Evolutionary conservation across 306 rosid species (phyloP).

Genomic region (Quercus mongolica): DNA sequence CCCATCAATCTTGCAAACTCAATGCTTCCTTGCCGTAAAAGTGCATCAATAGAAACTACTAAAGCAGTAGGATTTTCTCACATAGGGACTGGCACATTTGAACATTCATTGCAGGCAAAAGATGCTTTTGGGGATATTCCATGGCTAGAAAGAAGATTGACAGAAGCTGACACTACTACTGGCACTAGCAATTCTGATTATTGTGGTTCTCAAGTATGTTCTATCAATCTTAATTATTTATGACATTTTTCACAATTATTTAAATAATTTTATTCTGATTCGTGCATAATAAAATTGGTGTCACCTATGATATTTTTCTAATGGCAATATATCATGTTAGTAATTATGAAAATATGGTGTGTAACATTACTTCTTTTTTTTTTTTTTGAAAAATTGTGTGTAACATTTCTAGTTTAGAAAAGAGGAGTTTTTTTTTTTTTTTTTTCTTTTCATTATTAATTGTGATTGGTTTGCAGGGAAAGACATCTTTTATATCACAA

Average conservation of each 20-base stretch:
- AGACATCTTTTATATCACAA: conserved; percentile 43
- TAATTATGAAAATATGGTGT: no score
- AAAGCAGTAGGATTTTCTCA: conserved; percentile 19
- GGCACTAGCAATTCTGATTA: background rate
- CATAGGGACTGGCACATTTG: background rate
- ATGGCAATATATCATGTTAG: no score
- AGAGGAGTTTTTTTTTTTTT: background rate
- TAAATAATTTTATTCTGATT: no score
- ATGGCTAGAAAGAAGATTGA: conserved; percentile 18
- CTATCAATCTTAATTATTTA: background rate
- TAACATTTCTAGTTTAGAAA: background rate
- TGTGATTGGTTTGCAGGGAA: conserved; percentile 39
- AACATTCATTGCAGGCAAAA: background rate
- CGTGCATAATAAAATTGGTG: no score
- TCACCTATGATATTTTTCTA: no score
- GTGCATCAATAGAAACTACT: conserved; percentile 12
- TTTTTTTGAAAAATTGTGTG: no score
- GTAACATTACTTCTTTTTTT: background rate
- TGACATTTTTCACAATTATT: no score
- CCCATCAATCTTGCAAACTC: conserved; percentile 31
- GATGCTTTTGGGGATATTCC: background rate
- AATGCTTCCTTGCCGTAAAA: conserved; percentile 56
- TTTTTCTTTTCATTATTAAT: background rate
- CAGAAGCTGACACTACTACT: background rate
- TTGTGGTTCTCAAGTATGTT: conserved; percentile 38